Percentiles rank a stretch among this genome's conserved stretches.
phyloP scores from a whole-genome alignment of 441 rosid genomes.

The Syzygium syzygioides region DNA sequence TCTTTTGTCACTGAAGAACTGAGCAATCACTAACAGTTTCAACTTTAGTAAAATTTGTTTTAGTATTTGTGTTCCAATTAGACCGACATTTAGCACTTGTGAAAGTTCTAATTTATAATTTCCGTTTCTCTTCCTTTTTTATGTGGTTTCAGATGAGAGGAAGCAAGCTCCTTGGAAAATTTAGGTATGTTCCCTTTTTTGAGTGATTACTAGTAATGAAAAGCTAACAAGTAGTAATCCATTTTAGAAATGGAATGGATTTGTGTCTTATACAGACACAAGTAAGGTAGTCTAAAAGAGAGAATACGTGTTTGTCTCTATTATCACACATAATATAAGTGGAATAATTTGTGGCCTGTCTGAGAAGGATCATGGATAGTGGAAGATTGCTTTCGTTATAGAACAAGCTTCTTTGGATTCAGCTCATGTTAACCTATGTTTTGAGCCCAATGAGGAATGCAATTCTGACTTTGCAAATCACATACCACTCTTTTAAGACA shows the following conservation, averaged over 20 bases:
- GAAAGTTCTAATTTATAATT: not conserved
- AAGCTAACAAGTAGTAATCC: not conserved
- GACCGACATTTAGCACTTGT: not conserved
- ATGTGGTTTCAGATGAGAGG: not conserved
- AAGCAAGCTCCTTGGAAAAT: conserved; percentile 29
- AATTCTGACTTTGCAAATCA: not conserved
- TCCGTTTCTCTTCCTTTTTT: not conserved
- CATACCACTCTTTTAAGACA: not conserved
- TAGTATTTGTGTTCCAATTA: not conserved
- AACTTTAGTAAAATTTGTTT: not conserved
- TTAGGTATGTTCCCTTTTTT: conserved; percentile 56
- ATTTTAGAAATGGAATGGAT: not conserved
- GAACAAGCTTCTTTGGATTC: not conserved
- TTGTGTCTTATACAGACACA: not conserved
- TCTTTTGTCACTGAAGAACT: not conserved
- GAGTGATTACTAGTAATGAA: not conserved
- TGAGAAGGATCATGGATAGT: not conserved
- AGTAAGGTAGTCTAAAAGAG: not conserved
- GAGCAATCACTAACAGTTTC: not conserved
- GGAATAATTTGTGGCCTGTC: not conserved
- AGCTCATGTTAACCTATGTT: not conserved
- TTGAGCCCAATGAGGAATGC: not conserved
- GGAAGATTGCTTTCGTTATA: not conserved
- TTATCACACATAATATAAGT: not conserved
- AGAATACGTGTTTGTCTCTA: not conserved